Evolutionary conservation across 179 eudicot genomes (phyloP).

Genomic region (Carnegiea gigantea): DNA sequence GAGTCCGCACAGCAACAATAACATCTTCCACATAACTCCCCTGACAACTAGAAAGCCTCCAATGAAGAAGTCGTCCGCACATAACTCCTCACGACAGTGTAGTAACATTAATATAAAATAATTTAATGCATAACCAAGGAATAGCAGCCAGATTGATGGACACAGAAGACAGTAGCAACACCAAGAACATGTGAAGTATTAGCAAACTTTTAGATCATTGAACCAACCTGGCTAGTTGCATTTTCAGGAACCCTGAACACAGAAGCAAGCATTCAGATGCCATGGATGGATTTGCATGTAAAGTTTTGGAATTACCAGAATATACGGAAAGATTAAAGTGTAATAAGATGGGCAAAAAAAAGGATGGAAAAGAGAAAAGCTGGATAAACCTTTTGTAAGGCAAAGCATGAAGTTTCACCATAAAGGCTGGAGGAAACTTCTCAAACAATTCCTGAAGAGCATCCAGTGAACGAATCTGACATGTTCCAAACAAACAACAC

Average conservation of each 20-base stretch:
- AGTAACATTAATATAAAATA: neutral
- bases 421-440: constrained; percentile 87
- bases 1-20: too few relatives aligned
- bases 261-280: constrained; percentile 21
- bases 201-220: neutral
- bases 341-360: neutral
- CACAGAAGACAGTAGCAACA: neutral
- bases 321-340: neutral
- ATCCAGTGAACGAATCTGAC: constrained; percentile 92
- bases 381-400: constrained; percentile 41
- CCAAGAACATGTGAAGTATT: neutral
- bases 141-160: neutral
- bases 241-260: constrained; percentile 55
- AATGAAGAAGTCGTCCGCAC: neutral
- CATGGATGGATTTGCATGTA: constrained; percentile 2
- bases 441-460: constrained; percentile 90
- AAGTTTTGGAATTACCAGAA: neutral
- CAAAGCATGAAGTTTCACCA: constrained; percentile 67
- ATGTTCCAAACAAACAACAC: constrained; percentile 9
- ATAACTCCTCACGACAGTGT: neutral
- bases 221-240: constrained; percentile 62
- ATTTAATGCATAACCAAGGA: neutral
- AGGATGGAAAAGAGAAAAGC: neutral
- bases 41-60: too few relatives aligned
- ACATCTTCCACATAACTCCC: too few relatives aligned